phyloP scores from a whole-genome alignment of 192 early-diverging fungal species.

The Dissophora ornata region DNA sequence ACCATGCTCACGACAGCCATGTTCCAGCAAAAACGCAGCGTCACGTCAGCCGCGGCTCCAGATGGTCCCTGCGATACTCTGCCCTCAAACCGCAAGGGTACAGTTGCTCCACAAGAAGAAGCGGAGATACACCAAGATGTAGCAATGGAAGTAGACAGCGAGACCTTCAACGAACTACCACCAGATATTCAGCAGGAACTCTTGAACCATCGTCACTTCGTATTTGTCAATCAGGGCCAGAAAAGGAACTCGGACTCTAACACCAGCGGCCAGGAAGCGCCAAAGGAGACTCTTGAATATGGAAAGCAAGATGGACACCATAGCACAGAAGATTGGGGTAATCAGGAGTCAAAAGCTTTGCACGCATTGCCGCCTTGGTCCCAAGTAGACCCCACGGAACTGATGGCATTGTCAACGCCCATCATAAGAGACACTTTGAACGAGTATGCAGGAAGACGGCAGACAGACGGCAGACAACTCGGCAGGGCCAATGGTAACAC shows the following conservation, averaged over 20 bases:
- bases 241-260: not conserved
- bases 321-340: no score
- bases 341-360: no score
- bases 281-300: no score
- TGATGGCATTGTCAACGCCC: constrained; percentile 52
- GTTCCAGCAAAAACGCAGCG: constrained; percentile 26
- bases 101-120: no score
- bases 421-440: constrained; percentile 18
- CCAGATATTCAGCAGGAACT: constrained; percentile 54
- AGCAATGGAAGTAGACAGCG: constrained; percentile 38
- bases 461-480: not conserved
- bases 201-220: constrained; percentile 18
- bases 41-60: not conserved
- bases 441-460: constrained; percentile 8
- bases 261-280: not conserved
- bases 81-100: no score
- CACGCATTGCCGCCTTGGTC: constrained; percentile 56
- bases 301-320: no score
- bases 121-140: no score
- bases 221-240: constrained; percentile 13
- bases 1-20: constrained; percentile 32
- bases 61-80: not conserved
- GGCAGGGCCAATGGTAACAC: not conserved
- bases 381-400: constrained; percentile 56
- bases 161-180: constrained; percentile 52